phyloP scores from a whole-genome alignment of 257 asterid genomes.

The Solanum raphanifolium region DNA sequence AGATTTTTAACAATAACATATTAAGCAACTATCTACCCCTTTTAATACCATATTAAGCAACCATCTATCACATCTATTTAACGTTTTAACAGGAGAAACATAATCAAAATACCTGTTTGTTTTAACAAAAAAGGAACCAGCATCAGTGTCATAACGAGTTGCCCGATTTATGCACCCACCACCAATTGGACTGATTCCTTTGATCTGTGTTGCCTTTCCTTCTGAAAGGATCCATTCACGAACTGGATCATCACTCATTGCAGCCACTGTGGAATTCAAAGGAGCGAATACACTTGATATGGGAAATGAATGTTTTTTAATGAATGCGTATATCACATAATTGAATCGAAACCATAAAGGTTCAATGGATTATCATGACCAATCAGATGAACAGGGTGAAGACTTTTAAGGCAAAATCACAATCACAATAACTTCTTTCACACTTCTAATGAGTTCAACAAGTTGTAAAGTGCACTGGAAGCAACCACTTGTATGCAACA shows the following conservation, averaged over 20 bases:
- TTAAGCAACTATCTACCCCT: not conserved
- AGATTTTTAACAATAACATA: not conserved
- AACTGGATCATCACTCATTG: constrained; percentile 73
- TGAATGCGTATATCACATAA: not conserved
- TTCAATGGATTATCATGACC: not conserved
- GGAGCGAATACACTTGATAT: not conserved
- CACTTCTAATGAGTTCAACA: not conserved
- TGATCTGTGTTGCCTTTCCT: constrained; percentile 79
- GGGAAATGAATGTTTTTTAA: not conserved
- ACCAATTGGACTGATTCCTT: constrained; percentile 67
- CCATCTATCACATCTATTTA: not conserved
- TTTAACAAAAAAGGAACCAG: constrained; percentile 76
- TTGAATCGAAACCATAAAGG: not conserved
- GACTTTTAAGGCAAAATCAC: not conserved
- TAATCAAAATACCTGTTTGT: constrained; percentile 53
- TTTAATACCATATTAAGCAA: not conserved
- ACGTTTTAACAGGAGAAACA: not conserved
- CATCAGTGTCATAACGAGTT: constrained; percentile 76
- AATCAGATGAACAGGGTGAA: not conserved
- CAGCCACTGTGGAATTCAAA: constrained; percentile 40
- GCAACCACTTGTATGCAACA: not conserved
- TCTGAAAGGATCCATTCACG: constrained; percentile 84
- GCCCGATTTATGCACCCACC: constrained; percentile 94
- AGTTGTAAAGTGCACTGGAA: not conserved
- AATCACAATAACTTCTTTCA: not conserved